These are phyloP conservation scores for Phialophora expanda DNA, from an alignment of 2,329 filamentous ascomycete genomes.

Conservation along the genomic window DNA sequence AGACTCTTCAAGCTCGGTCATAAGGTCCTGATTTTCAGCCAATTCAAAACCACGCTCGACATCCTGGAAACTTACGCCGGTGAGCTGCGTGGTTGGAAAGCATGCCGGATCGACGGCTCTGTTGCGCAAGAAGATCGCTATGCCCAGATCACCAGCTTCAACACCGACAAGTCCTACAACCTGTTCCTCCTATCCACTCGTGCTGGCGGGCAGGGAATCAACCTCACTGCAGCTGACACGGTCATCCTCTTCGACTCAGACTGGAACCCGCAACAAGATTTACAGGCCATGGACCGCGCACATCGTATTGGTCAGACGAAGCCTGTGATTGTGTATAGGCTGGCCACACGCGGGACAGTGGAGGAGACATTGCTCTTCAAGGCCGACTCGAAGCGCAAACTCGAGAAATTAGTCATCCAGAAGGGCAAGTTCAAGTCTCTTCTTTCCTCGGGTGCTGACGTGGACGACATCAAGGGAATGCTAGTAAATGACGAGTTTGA, in stretches of 20 bases:
- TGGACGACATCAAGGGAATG: constrained; percentile 34
- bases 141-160: constrained; percentile 75
- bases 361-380: constrained; percentile 85
- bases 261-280: constrained; percentile 96
- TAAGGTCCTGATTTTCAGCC: constrained; percentile 94
- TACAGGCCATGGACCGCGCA: constrained; percentile 93
- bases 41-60: constrained; percentile 93
- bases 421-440: constrained; percentile 83
- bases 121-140: constrained; percentile 76
- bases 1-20: constrained; percentile 74
- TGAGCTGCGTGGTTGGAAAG: constrained; percentile 76
- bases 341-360: constrained; percentile 90
- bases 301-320: constrained; percentile 93
- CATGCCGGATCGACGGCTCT: constrained; percentile 88
- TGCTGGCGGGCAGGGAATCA: constrained; percentile 94
- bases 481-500: constrained; percentile 63
- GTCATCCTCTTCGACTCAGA: constrained; percentile 89
- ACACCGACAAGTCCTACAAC: constrained; percentile 66
- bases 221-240: constrained; percentile 87
- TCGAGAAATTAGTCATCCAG: constrained; percentile 94
- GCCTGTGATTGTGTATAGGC: constrained; percentile 89
- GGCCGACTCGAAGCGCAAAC: constrained; percentile 85
- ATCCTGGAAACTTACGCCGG: constrained; percentile 85
- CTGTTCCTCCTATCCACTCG: constrained; percentile 89
- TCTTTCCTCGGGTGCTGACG: constrained; percentile 47